Base-by-base conservation (phyloP, 805 yeast species). In the Starmera quercuum region DNA sequence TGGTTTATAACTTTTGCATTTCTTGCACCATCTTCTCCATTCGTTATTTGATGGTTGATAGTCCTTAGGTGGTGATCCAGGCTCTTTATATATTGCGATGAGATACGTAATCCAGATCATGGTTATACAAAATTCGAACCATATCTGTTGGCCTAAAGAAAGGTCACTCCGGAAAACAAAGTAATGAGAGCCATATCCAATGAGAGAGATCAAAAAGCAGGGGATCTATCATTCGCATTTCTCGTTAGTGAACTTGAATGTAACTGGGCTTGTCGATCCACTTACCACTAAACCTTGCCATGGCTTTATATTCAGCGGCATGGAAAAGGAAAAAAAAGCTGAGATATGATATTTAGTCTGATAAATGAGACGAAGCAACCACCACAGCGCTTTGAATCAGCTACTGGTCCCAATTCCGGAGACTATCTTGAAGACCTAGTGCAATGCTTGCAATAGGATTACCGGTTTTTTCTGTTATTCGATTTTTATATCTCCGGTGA, bases 71-170 rank as follows among this genome's bases (percentile, higher is more conserved):
- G 92, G 81, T 0, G 67, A 49, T 0, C 97, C 97, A 0, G 97
- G 88, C 8, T 64, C 58, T 4, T 62, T 68, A 16, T 45, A 47
- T 2, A 87, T 77, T 2, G 97, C 97, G 19, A 81, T 46, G 30
- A 58, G 49, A 51, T 90, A 90, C 0, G 88, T 74, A 1, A 83
- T 23, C 94, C 95, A 86, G 4, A 80, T 63, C 72, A 78, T 64
- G 1, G 67, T 48, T 2, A 78, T 43, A 25, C 63, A 58, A 14
- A 59, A 33, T 42, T 80, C 68, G 49, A 69, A 77, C 51, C 61
- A 49, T 2, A 68, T 26, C 43, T 73, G 83, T 14, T 60, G 54
- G 2, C 40, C 30, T 1, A 23, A 11, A 3, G 71, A 38, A 30
- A 74, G 51, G 40, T 64, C 64, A 32, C 70, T 59, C 4, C 58